Evolutionary conservation across 495 filamentous ascomycete genomes (phyloP), one percentile per base, ranked within the genome.

Genomic region (Daldinia childiae): DNA sequence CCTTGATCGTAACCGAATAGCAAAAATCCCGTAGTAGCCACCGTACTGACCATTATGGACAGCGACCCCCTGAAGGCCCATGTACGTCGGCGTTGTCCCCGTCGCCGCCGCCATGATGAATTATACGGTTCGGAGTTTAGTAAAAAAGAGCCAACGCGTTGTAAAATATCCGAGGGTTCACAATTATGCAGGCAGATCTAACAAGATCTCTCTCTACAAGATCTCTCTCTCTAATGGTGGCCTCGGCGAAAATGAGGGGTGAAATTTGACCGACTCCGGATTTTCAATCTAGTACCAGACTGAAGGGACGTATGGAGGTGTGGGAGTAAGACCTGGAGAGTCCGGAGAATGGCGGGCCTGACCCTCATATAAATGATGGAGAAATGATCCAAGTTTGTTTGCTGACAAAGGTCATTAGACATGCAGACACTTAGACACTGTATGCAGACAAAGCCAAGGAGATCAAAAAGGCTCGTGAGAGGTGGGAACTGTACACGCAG

Each of bases 1-100:
- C 84, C 84, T 76, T 86, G 89, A 63, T 91, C 88, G 75, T 92
- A 91, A 73, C 90, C 91, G 76, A 92, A 93, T 5, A 92, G 84
- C 32, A 93, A 77, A 78, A 93, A 92, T 29, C 90, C 91, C 51
- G 89, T 91, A 0, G 91, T 92, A 19, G 90, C 88, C 43, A 93
- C 86, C 9, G 66, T 69, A 26, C 66, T 89, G 38, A 93, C 83
- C 24, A 85, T 82, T 66, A 90, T 74, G 17, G 87, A 89, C 48
- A 93, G 84, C n/a, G 83, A 81, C 74, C 80, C 90, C 91, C 43
- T 82, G 85, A 64, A 92, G 83, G 78, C 91, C 91, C 77, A 88
- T 85, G 74, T 82, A 91, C 17, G 45, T 80, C 59, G 82, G 82
- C 72, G 79, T 72, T 30, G 78, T 88, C 30, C 39, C 79, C 41